Conservation (phyloP, 805 yeast genomes). For the Naumovozyma baii region DNA sequence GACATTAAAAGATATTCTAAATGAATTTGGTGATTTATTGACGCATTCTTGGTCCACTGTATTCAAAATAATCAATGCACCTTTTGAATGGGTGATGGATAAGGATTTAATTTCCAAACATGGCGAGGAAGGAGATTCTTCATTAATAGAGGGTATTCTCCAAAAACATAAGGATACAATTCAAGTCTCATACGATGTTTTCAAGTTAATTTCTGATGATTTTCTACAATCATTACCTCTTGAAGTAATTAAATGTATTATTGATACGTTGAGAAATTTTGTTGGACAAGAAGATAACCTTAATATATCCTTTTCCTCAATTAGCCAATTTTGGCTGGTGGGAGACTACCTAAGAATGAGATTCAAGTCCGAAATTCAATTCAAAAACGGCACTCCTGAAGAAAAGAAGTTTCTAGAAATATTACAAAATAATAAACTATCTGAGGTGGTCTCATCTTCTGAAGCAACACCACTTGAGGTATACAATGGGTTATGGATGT, state of each 20-base stretch:
- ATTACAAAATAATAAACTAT: slow-evolving; percentile 20
- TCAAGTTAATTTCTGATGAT: slow-evolving; percentile 79
- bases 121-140: slow-evolving; percentile 19
- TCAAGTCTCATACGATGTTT: slow-evolving; percentile 66
- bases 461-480: slow-evolving; percentile 14
- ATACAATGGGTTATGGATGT: slow-evolving; percentile 47
- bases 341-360: slow-evolving; percentile 57
- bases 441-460: slow-evolving; percentile 19
- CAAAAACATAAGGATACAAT: slow-evolving; percentile 43
- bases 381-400: slow-evolving; percentile 1
- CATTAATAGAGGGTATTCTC: slow-evolving; percentile 28
- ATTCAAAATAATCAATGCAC: slow-evolving; percentile 47
- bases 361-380: slow-evolving; percentile 1
- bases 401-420: slow-evolving; percentile 6
- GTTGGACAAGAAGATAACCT: slow-evolving; percentile 63
- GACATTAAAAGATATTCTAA: slow-evolving; percentile 63
- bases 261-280: slow-evolving; percentile 65
- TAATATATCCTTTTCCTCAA: slow-evolving; percentile 83
- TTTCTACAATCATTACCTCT: slow-evolving; percentile 65
- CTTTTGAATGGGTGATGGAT: slow-evolving; percentile 37
- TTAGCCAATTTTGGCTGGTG: slow-evolving; percentile 85
- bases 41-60: slow-evolving; percentile 66
- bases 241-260: slow-evolving; percentile 49
- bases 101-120: slow-evolving; percentile 12
- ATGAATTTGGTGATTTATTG: slow-evolving; percentile 59